Percentiles rank a stretch among this genome's conserved stretches.
Conservation (phyloP, 2,329 filamentous ascomycete species). For the Blumeriella jaapii region DNA sequence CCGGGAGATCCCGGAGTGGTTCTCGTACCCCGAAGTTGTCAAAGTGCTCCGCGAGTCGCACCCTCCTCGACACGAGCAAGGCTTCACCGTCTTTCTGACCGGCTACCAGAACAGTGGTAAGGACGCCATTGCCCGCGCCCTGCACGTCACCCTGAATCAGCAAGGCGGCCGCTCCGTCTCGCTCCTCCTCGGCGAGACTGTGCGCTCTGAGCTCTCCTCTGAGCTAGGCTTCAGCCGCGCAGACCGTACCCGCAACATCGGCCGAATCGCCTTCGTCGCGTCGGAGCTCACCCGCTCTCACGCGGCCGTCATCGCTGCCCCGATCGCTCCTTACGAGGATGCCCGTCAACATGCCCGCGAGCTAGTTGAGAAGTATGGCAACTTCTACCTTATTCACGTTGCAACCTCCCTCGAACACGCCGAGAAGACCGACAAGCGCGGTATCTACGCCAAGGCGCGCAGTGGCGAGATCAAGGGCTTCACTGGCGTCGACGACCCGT, state of each 20-base stretch:
- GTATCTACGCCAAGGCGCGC: constrained; percentile 76
- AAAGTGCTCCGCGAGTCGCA: constrained; percentile 92
- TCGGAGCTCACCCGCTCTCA: constrained; percentile 88
- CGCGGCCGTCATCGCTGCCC: constrained; percentile 88
- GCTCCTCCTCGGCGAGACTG: constrained; percentile 88
- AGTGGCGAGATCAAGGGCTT: constrained; percentile 93
- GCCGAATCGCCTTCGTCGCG: constrained; percentile 91
- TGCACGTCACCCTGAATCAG: constrained; percentile 97
- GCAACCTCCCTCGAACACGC: constrained; percentile 84
- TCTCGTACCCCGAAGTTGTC: constrained; percentile 98
- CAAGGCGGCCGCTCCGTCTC: constrained; percentile 92
- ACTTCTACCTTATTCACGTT: constrained; percentile 92
- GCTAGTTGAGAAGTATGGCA: constrained; percentile 75
- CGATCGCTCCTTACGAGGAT: constrained; percentile 84
- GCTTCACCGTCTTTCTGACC: constrained; percentile 96
- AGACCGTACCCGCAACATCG: constrained; percentile 91
- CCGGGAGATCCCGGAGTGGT: constrained; percentile 96
- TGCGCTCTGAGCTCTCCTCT: constrained; percentile 82
- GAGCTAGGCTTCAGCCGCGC: constrained; percentile 91
- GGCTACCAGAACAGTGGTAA: constrained; percentile 96
- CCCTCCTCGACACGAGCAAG: constrained; percentile 80
- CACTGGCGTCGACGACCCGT: constrained; percentile 95
- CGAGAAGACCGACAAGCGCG: constrained; percentile 90
- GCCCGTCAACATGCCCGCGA: constrained; percentile 70
- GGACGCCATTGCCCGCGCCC: constrained; percentile 86